Base-by-base conservation (phyloP, 257 asterid species). In the Rubia yunnanensis region DNA sequence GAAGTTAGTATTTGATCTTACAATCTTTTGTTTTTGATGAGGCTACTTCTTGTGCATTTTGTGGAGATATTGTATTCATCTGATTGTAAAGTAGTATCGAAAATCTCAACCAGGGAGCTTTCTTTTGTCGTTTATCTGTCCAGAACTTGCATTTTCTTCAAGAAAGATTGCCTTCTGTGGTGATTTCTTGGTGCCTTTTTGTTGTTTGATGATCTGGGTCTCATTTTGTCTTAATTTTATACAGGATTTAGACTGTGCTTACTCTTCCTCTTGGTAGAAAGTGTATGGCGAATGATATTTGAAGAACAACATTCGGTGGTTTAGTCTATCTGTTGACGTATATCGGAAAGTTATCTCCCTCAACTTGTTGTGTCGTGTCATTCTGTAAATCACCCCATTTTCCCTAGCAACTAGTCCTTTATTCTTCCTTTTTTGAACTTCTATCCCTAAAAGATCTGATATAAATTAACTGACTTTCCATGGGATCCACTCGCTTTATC, bases 361-460 rank as follows among this genome's bases (percentile, higher is more conserved):
- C 87, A 87, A 92, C 78, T 79, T 92, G 81, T 89, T 83, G 72
- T 89, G 97, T 83, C 96, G 85, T 10, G 98, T 92, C 73, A 89
- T 92, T 76, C 98, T 92, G 72, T 92, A 89, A 83, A 55, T 54
- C 63, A 36, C 72, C n/a, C 46, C 74, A 24, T 22, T 72, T 73
- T 67, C 50, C 66, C 53, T 31, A 5, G 39, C 60, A 10, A 0
- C 54, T 54, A 28, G 10, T 60, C 59, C 62, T 46, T 64, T 35
- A 30, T 23, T 15, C 14, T 26, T 48, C 32, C 34, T 31, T 18
- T 26, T 55, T 68, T 17, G 7, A 36, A 63, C 46, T 55, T 7
- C 17, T 38, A 34, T 52, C 17, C 15, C 66, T 70, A 9, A 15
- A 53, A 26, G 59, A 56, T 34, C 64, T n/a, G 18, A 17, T 65